Evolutionary conservation across 441 rosid genomes (phyloP), one percentile per base, ranked within the genome.

Genomic region (Daphne laureola): DNA sequence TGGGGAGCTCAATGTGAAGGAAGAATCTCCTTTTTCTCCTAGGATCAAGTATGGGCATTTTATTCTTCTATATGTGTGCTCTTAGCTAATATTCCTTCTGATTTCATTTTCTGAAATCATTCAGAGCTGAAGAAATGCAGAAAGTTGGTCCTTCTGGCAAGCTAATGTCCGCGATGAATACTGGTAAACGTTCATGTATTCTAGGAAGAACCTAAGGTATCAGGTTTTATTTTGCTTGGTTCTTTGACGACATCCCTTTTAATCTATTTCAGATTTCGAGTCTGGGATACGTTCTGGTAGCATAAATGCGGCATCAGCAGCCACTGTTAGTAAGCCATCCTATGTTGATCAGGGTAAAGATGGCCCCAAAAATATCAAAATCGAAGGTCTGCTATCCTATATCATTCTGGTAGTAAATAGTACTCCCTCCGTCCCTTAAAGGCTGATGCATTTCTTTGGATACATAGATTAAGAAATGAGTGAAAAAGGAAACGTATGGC

Each of bases 21-120:
- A 86, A 72, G 97, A 89, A 59, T 80, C 87, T 47, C 78, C 64
- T 2, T 77, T 86, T 79, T 78, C 95, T 63, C 88, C 96, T 67
- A 83, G 91, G 76, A 86, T 81, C 76, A 89, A 93, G 98, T 87
- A 87, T 50, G 85, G 51, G 31, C 58, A 25, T 49, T 17, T 3
- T 56, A 64, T 53, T 62, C 62, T 64, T 65, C 58, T 54, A 21
- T 52, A 21, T 52, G 21, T 54, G 63, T 61, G 35, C 3, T 72
- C 17, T 44, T 53, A 15, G 43, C 55, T 14, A 36, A 47, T 41
- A 17, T 58, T 41, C 26, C n/a, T 40, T 43, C 72, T 76, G 40
- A 63, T 65, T 65, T 51, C 35, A 18, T 63, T 63, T 69, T 49
- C 59, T 46, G 56, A 43, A 64, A 66, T 58, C 57, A 62, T 3